Evolutionary conservation across 257 asterid genomes (phyloP), one percentile per base, ranked within the genome.

Genomic region (Solanum microdontum): DNA sequence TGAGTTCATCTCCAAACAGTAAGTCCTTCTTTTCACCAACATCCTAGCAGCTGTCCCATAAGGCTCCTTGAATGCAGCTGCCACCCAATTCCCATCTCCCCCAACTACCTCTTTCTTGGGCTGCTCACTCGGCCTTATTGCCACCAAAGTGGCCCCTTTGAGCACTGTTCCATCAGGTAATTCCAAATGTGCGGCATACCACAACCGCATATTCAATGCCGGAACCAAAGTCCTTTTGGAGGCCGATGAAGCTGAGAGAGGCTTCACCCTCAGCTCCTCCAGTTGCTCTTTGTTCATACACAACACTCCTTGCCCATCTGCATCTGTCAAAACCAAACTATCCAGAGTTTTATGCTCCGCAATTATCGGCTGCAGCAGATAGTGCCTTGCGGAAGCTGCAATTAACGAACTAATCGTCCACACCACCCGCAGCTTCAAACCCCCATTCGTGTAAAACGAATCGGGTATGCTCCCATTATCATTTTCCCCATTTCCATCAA

Each of bases 211-310:
- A 87, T 93, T 96, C 88, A 96, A 76, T n/a, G 98, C 98, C 1
- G 98, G 98, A 68, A 95, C 98, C 87, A 94, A 89, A 39, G 98
- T 95, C 89, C 98, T 94, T 94, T 95, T 95, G 0, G 97, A 94
- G 6, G 98, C 98, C 8, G 97, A 91, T 1, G 98, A 94, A 6
- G 98, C 98, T 5, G 94, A 94, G 11, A 95, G 87, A 14, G 98
- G 98, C 95, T 95, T 95, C 92, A 95, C 95, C 43, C 98, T 90
- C 85, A 95, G 89, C 94, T 95, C 98, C 94, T 95, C 98, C 93
- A 95, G 58, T 89, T 95, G 98, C 43, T 93, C 96, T 89, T 88
- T 94, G 74, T 95, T 91, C 98, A 95, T 95, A 28, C 93, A 90
- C 89, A 95, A 60, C 79, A 95, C 95, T 2, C 98, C 98, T 85